A percentile compares a stretch with the other conserved stretches of the same genome.
These are phyloP conservation scores for Musa balbisiana DNA, from an alignment of 202 grass and related monocot species.

Conservation along the genomic window DNA sequence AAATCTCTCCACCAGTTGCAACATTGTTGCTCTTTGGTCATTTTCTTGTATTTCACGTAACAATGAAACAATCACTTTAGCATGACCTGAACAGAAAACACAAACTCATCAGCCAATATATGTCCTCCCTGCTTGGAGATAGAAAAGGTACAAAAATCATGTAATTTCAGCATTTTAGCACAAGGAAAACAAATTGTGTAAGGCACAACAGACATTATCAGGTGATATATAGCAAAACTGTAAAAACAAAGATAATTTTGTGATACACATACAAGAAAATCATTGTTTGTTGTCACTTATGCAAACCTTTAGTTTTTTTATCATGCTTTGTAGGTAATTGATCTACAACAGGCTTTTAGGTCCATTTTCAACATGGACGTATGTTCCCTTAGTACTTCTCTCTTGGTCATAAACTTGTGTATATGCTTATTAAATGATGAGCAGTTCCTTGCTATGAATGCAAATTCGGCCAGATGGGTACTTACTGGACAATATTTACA, in stretches of 20 bases:
- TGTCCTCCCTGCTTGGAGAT: background rate
- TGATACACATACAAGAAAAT: too few relatives aligned
- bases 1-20: slow-evolving; percentile 79
- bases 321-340: too few relatives aligned
- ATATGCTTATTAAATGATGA: background rate
- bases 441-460: background rate
- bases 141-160: background rate
- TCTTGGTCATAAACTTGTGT: background rate
- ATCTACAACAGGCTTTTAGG: background rate
- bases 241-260: too few relatives aligned
- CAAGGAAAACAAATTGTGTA: too few relatives aligned
- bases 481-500: too few relatives aligned
- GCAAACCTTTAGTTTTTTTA: too few relatives aligned
- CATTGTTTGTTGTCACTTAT: too few relatives aligned
- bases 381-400: background rate
- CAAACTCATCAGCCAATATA: slow-evolving; percentile 13
- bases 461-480: too few relatives aligned
- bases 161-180: background rate
- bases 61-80: slow-evolving; percentile 43
- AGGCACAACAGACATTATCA: too few relatives aligned
- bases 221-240: too few relatives aligned
- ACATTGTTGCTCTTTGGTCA: slow-evolving; percentile 79
- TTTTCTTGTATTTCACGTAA: slow-evolving; percentile 44
- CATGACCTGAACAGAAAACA: slow-evolving; percentile 49
- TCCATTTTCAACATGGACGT: background rate